Base-by-base conservation (phyloP, 148 eudicot species). In the Fagopyrum homotropicum region DNA sequence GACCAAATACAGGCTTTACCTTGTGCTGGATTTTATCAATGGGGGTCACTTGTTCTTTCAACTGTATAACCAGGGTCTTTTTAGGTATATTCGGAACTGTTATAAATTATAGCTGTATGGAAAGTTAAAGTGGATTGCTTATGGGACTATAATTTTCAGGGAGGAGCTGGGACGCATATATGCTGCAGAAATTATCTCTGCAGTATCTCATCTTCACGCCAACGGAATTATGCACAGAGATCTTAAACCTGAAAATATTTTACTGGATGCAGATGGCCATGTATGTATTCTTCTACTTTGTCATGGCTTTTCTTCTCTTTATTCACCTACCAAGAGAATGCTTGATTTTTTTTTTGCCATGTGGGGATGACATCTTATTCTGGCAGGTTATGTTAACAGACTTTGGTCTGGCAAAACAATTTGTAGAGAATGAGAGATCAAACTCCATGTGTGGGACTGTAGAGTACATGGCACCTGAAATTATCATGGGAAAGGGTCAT, bases 1-100 rank as follows among this genome's bases (percentile, higher is more conserved):
- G 98, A 91, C 94, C n/a, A 93, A 91, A 81, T 93, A 91, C 79
- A 85, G 90, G 77, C 89, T 93, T 7, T 91, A 88, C 79, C 97
- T 93, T 66, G 98, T 93, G 75, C 84, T 91, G 75, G 92, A 93
- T 77, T 93, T 91, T 76, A 82, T 93, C 50, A 93, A 93, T 69
- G 98, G 98, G 49, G 98, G 98, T 64, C 97, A 91, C 77, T 91
- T 93, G 66, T 93, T 91, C 82, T 93, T 93, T 77, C 98, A 91
- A 82, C 94, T 93, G 43, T 84, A 86, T 45, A 85, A 83, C 74
- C 93, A 91, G 2, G 97, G 97, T 69, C 90, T 91, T 61, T 91
- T 89, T 83, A 88, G 90, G 94, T 89, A 81, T 47, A 35, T 8
- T 49, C 15, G 6, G 50, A 5, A 40, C 73, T 72, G 0, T 47